phyloP scores from a whole-genome alignment of 2,329 filamentous ascomycete genomes.

The Hymenoscyphus fraxineus region DNA sequence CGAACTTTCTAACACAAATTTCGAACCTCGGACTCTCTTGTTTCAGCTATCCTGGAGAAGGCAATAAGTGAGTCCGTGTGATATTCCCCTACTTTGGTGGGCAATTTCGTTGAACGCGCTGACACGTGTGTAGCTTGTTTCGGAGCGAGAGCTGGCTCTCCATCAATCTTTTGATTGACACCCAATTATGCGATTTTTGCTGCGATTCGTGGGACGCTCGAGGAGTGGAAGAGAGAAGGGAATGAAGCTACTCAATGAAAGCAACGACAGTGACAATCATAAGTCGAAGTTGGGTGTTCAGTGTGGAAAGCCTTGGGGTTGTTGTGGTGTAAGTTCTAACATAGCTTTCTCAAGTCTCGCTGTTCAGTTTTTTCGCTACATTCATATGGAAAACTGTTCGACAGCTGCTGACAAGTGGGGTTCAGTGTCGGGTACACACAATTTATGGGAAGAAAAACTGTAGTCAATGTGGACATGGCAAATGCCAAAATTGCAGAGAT shows the following conservation, averaged over 20 bases:
- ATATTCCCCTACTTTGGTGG: background rate
- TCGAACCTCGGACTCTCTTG: no score
- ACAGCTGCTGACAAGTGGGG: background rate
- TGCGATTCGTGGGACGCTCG: background rate
- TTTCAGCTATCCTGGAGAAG: no score
- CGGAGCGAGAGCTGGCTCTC: background rate
- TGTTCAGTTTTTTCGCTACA: background rate
- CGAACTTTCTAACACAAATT: no score
- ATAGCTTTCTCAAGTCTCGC: background rate
- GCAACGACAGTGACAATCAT: background rate
- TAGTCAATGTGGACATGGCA: slow-evolving; percentile 1
- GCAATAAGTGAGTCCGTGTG: background rate
- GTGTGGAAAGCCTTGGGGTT: background rate
- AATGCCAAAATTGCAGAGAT: background rate
- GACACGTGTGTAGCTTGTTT: background rate
- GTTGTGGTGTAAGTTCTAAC: slow-evolving; percentile 4
- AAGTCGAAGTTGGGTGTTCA: background rate
- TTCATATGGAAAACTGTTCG: background rate
- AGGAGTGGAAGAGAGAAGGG: background rate
- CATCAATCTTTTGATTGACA: background rate
- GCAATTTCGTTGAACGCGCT: background rate
- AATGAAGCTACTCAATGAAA: background rate
- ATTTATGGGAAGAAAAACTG: background rate
- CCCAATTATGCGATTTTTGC: background rate
- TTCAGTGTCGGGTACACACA: slow-evolving; percentile 2